Evolutionary conservation across 2,329 filamentous ascomycete species (phyloP).

Genomic region (Arthrobotrys entomopaga): DNA sequence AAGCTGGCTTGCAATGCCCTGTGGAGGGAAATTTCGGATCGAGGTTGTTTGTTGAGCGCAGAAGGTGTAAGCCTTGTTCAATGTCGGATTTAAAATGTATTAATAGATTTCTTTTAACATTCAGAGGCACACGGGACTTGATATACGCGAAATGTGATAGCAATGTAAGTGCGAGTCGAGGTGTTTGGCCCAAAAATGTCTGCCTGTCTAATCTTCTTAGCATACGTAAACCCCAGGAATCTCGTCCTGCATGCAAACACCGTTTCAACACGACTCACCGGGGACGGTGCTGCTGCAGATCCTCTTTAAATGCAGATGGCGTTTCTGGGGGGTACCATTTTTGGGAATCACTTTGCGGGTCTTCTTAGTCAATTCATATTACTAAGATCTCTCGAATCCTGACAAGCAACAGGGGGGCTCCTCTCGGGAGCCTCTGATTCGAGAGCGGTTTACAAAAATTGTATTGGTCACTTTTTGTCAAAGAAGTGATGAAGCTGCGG

Average conservation of each 20-base stretch:
- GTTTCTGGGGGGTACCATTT: constrained; percentile 8
- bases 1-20: not conserved
- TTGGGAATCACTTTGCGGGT: not conserved
- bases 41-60: constrained; percentile 16
- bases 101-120: not conserved
- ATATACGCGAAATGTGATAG: not conserved
- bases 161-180: not conserved
- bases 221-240: not conserved
- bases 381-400: not conserved
- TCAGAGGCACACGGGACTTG: not conserved
- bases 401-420: constrained; percentile 4
- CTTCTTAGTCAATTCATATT: constrained; percentile 7
- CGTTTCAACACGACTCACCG: constrained; percentile 41
- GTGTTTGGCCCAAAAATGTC: not conserved
- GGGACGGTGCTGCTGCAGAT: constrained; percentile 41
- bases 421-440: not conserved
- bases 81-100: constrained; percentile 39
- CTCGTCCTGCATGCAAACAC: not conserved
- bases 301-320: constrained; percentile 32
- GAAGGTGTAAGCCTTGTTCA: constrained; percentile 41
- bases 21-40: not conserved
- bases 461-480: constrained; percentile 14
- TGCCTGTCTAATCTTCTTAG: not conserved
- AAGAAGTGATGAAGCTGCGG: constrained; percentile 18
- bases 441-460: constrained; percentile 19